phyloP scores from a whole-genome alignment of 805 yeast genomes.

The Vanderwaltozyma tropicalis region DNA sequence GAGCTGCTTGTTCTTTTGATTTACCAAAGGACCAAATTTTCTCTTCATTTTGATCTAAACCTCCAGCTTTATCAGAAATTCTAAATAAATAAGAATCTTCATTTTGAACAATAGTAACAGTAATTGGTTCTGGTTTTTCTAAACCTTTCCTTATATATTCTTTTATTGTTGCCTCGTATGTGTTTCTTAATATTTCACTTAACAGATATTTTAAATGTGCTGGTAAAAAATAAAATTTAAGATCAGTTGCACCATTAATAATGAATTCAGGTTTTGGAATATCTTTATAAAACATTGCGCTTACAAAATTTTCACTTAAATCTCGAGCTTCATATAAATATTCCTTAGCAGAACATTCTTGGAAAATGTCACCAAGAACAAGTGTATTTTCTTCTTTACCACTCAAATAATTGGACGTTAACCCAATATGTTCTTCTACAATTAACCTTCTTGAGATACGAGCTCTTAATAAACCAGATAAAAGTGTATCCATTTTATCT shows the following conservation, averaged over 20 bases:
- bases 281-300: constrained; percentile 40
- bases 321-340: constrained; percentile 49
- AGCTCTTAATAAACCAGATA: constrained; percentile 70
- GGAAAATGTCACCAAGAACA: constrained; percentile 72
- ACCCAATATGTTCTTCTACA: constrained; percentile 81
- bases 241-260: constrained; percentile 61
- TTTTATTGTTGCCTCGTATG: constrained; percentile 69
- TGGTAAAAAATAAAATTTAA: constrained; percentile 71
- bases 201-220: constrained; percentile 79
- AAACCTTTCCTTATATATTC: constrained; percentile 30
- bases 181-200: constrained; percentile 80
- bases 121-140: constrained; percentile 56
- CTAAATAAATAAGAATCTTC: constrained; percentile 61
- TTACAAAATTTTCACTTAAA: constrained; percentile 41
- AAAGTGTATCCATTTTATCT: constrained; percentile 54
- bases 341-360: constrained; percentile 63
- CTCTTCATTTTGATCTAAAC: constrained; percentile 45
- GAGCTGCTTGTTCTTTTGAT: constrained; percentile 46
- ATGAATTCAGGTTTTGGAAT: constrained; percentile 60
- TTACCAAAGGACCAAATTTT: constrained; percentile 85
- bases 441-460: constrained; percentile 84
- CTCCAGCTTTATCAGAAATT: constrained; percentile 87
- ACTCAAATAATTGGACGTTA: constrained; percentile 51
- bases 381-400: constrained; percentile 34
- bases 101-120: constrained; percentile 61